Evolutionary conservation across 2,329 filamentous ascomycete genomes (phyloP).

Genomic region (Lithohypha guttulata): DNA sequence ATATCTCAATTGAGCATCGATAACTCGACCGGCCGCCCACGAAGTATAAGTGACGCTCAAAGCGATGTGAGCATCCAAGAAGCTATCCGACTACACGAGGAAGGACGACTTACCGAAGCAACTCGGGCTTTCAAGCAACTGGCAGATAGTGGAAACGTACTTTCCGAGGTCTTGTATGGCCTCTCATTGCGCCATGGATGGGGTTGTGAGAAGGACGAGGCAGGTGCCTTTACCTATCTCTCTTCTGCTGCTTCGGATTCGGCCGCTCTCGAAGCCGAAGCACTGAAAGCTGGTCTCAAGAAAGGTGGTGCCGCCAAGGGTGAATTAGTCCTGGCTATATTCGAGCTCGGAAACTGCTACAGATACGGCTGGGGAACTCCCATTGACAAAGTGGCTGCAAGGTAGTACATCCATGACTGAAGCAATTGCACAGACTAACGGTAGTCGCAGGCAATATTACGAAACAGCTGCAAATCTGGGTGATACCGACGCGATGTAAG

Average conservation of each 20-base stretch:
- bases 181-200: conserved; percentile 73
- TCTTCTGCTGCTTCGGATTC: conserved; percentile 83
- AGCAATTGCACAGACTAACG: background rate
- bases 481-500: conserved; percentile 60
- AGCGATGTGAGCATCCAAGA: conserved; percentile 65
- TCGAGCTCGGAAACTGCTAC: conserved; percentile 69
- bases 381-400: conserved; percentile 72
- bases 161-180: conserved; percentile 92
- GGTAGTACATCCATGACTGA: background rate
- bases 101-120: conserved; percentile 64
- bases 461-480: conserved; percentile 94
- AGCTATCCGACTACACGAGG: conserved; percentile 88
- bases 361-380: conserved; percentile 87
- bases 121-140: conserved; percentile 77
- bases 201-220: conserved; percentile 67
- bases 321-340: conserved; percentile 91
- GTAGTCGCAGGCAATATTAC: conserved; percentile 60
- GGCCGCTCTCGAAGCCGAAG: conserved; percentile 73
- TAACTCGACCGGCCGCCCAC: conserved; percentile 10
- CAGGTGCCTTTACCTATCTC: conserved; percentile 69
- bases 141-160: conserved; percentile 77
- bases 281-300: conserved; percentile 75
- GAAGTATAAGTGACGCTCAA: conserved; percentile 23
- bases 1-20: conserved; percentile 7
- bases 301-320: conserved; percentile 93